Percentiles rank a stretch among this genome's conserved stretches.
These are phyloP conservation scores for Mycena metata DNA, from an alignment of 768 basidiomycete genomes.

Conservation along the genomic window DNA sequence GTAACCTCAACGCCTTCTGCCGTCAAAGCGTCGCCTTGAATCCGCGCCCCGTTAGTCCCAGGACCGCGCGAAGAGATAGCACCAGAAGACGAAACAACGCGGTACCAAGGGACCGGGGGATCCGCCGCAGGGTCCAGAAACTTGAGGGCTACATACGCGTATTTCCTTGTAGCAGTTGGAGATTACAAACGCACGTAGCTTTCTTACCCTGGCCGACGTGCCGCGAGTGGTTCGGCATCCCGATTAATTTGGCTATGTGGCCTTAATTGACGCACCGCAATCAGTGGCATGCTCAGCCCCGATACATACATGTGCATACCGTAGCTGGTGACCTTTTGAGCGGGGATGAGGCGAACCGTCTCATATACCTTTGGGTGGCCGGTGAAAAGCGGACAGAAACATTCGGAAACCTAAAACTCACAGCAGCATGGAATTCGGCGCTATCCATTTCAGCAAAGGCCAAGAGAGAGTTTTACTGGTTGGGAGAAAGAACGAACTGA, in stretches of 20 bases:
- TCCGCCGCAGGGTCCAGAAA: constrained; percentile 70
- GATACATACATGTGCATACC: constrained; percentile 56
- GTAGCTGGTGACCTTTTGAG: constrained; percentile 79
- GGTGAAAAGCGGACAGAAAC: neutral
- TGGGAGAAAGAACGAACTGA: too few species aligned
- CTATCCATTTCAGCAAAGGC: constrained; percentile 58
- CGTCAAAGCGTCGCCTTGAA: constrained; percentile 81
- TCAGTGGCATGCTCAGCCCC: neutral
- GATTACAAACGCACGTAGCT: neutral
- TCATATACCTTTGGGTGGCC: constrained; percentile 71
- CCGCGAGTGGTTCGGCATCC: constrained; percentile 83
- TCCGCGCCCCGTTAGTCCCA: constrained; percentile 81
- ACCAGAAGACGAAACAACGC: constrained; percentile 80
- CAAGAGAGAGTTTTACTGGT: too few species aligned
- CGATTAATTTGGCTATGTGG: constrained; percentile 83
- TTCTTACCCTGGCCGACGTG: constrained; percentile 85
- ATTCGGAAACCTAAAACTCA: constrained; percentile 44
- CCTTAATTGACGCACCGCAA: constrained; percentile 55
- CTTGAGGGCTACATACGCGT: constrained; percentile 72
- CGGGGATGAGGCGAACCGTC: constrained; percentile 77
- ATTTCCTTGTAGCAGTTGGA: constrained; percentile 1
- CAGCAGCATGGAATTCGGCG: constrained; percentile 74
- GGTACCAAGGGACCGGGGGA: constrained; percentile 86
- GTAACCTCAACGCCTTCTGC: constrained; percentile 87
- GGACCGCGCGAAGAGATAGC: constrained; percentile 87